Conservation (phyloP, 257 asterid species). For the Linderniella brevidens region DNA sequence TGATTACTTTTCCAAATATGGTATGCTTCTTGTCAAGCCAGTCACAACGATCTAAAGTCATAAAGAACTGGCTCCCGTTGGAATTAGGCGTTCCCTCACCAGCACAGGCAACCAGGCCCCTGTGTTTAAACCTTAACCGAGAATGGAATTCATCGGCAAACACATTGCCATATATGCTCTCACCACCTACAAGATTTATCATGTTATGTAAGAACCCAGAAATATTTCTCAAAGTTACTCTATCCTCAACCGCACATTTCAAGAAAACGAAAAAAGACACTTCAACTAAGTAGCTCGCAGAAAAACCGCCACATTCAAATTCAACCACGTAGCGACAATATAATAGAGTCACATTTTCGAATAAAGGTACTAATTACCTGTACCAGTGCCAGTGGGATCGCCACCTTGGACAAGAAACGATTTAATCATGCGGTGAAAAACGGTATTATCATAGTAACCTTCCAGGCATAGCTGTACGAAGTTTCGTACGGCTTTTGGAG, state of each 20-base stretch:
- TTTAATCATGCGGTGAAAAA: conserved; percentile 77
- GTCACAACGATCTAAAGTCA: conserved; percentile 76
- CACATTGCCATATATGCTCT: conserved; percentile 84
- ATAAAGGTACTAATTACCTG: conserved; percentile 21
- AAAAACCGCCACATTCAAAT: background rate
- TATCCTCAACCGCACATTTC: too few species aligned
- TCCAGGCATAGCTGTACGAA: conserved; percentile 94
- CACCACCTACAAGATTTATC: conserved; percentile 35
- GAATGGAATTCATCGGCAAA: conserved; percentile 91
- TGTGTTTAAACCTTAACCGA: conserved; percentile 86
- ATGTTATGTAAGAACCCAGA: background rate
- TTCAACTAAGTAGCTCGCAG: background rate
- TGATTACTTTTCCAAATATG: conserved; percentile 73
- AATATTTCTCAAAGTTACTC: too few species aligned
- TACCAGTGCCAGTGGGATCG: conserved; percentile 71
- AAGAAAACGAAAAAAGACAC: background rate
- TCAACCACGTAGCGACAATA: background rate
- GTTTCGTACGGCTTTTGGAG: conserved; percentile 92
- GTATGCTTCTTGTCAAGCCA: conserved; percentile 94
- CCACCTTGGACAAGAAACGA: conserved; percentile 80
- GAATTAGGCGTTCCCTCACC: conserved; percentile 71
- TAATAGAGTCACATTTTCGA: background rate
- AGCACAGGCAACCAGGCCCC: conserved; percentile 98
- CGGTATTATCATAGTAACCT: conserved; percentile 65
- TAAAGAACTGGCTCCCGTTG: conserved; percentile 88